Evolutionary conservation across 2,329 filamentous ascomycete species (phyloP), one percentile per base, ranked within the genome.

Genomic region (Alternaria atra): DNA sequence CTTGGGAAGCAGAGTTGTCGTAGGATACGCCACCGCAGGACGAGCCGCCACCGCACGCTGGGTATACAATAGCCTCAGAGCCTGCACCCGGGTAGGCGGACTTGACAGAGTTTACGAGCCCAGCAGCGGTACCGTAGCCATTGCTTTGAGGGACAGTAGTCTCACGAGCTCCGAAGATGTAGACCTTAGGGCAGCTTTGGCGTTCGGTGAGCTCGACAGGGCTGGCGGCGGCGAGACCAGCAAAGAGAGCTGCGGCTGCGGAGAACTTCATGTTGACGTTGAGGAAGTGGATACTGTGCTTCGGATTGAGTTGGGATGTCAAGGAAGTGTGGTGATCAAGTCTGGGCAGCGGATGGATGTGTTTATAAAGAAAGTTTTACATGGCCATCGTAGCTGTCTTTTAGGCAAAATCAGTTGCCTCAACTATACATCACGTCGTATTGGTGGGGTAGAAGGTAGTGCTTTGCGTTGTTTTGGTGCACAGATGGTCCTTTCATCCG

Each of bases 11-110:
- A 7, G 87, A 90, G 66, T 83, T 83, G 2, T 83, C 86, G 66
- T 91, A 91, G 70, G 82, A 84, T 27, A 85, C 77, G n/a, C 84
- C 81, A 13, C 87, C 87, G 67, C 88, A 90, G 0, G 79, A 81
- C 1, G 81, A 69, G 67, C 87, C 84, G 5, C 88, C 88, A 58
- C 89, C 89, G 42, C 87, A 89, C 2, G 89, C 89, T 37, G 89
- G 80, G 66, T 82, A 82, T 15, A 70, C 69, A 55, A 82, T 81
- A 12, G 80, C 79, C 55, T 81, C 80, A 2, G 80, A 69, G 27
- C 78, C 79, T 10, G 80, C 60, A 17, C 79, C 80, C 5, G 80
- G 67, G 65, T 77, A 80, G 2, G 80, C 77, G n/a, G 72, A 63
- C 44, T 79, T 69, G 60, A 81, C 78, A 29, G 72, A 66, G 71